Percentiles rank a stretch among this genome's conserved stretches.
phyloP scores from a whole-genome alignment of 768 basidiomycete species.

The Holtermanniella nyarrowii region DNA sequence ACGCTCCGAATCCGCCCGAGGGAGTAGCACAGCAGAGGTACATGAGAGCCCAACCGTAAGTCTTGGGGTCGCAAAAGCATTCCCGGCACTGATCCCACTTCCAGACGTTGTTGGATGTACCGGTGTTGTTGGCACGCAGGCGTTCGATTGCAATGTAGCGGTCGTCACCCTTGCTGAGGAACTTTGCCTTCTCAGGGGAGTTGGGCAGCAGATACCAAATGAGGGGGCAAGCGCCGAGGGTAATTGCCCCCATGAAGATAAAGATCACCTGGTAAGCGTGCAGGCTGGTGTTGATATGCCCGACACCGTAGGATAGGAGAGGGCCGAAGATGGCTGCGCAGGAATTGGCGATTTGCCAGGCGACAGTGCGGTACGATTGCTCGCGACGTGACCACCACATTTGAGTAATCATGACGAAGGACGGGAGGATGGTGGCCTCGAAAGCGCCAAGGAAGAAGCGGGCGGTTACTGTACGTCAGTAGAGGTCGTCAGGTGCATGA shows the following conservation, averaged over 20 bases:
- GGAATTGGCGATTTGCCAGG: slow-evolving; percentile 24
- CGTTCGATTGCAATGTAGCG: slow-evolving; percentile 36
- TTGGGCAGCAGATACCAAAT: slow-evolving; percentile 33
- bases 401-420: slow-evolving; percentile 46
- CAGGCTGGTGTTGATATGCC: slow-evolving; percentile 4
- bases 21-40: slow-evolving; percentile 34
- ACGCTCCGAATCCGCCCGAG: slow-evolving; percentile 34
- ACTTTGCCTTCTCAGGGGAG: slow-evolving; percentile 36
- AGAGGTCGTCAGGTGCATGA: too few species aligned
- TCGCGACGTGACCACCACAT: slow-evolving; percentile 35
- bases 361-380: slow-evolving; percentile 22
- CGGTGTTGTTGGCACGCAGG: slow-evolving; percentile 36
- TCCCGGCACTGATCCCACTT: slow-evolving; percentile 35
- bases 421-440: slow-evolving; percentile 48
- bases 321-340: slow-evolving; percentile 23
- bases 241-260: slow-evolving; percentile 31
- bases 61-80: slow-evolving; percentile 33
- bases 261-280: slow-evolving; percentile 33
- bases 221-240: slow-evolving; percentile 24
- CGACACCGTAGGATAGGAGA: slow-evolving; percentile 25
- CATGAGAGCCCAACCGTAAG: slow-evolving; percentile 31
- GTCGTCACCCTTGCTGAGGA: slow-evolving; percentile 32
- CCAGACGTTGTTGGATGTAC: slow-evolving; percentile 25
- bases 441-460: slow-evolving; percentile 46
- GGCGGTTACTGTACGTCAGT: slow-evolving; percentile 40